Evolutionary conservation across 371 early-diverging fungal species (phyloP).

Genomic region (Lichtheimia hyalospora): DNA sequence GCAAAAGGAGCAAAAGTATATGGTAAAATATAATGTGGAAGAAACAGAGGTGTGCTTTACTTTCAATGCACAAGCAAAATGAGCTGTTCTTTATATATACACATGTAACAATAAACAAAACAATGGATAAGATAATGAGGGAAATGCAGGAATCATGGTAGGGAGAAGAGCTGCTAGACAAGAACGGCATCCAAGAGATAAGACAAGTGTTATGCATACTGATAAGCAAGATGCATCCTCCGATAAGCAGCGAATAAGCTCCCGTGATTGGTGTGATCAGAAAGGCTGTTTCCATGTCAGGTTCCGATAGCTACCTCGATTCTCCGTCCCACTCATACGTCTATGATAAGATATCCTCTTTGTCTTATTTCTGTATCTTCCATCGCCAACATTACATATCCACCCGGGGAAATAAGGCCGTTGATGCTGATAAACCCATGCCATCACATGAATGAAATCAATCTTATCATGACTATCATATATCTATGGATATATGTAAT

Average conservation of each 20-base stretch:
- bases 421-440: too few species aligned
- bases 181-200: not conserved
- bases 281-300: not conserved
- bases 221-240: constrained; percentile 1
- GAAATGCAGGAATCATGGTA: not conserved
- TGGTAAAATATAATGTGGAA: not conserved
- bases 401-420: too few species aligned
- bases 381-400: too few species aligned
- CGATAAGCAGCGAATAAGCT: not conserved
- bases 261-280: not conserved
- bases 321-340: not conserved
- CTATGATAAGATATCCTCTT: constrained; percentile 1
- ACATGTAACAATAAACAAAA: not conserved
- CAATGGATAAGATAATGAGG: not conserved
- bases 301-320: not conserved
- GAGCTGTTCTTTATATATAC: not conserved
- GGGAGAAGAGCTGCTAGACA: not conserved
- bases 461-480: too few species aligned
- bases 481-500: too few species aligned
- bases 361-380: not conserved
- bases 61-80: too few species aligned
- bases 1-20: not conserved
- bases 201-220: not conserved
- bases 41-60: not conserved
- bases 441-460: too few species aligned